These are phyloP conservation scores for Tetradesmus lagerheimii DNA, from an alignment of 139 green algal species.

Conservation along the genomic window DNA sequence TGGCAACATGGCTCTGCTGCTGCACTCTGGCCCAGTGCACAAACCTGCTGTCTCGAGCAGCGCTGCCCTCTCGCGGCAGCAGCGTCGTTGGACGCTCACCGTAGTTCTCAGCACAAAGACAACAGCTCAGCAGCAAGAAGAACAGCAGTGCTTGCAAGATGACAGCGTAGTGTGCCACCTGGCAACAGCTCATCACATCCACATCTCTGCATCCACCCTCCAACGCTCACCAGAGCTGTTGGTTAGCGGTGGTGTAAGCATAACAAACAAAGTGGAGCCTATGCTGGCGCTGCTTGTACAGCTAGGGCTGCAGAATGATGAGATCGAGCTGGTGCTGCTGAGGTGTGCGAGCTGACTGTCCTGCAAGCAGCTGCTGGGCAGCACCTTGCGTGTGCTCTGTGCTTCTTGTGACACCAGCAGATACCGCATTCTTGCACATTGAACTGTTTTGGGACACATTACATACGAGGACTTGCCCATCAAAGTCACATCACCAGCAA, in stretches of 20 bases:
- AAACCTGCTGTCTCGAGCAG: not conserved
- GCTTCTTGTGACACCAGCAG: not conserved
- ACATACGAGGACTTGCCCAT: too few relatives aligned
- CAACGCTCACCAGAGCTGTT: constrained; percentile 3
- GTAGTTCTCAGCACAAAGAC: not conserved
- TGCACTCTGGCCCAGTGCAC: not conserved
- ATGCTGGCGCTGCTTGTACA: constrained; percentile 31
- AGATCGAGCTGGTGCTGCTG: constrained; percentile 32
- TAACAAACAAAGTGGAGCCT: constrained; percentile 35
- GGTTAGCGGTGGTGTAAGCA: not conserved
- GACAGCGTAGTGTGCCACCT: not conserved
- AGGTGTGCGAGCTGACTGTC: not conserved
- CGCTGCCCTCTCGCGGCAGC: not conserved
- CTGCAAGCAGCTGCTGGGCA: not conserved
- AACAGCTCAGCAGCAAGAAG: not conserved
- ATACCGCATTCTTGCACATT: too few relatives aligned
- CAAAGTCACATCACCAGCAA: not conserved
- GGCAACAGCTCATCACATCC: not conserved
- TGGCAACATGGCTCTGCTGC: not conserved
- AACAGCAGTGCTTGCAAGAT: not conserved
- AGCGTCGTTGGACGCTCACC: not conserved
- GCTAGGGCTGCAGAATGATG: constrained; percentile 9
- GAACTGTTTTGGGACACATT: not conserved
- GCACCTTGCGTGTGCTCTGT: not conserved
- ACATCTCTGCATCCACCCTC: not conserved